Base-by-base conservation (phyloP, 176 grass and related monocot genomes). In the Tuctoria greenei region DNA sequence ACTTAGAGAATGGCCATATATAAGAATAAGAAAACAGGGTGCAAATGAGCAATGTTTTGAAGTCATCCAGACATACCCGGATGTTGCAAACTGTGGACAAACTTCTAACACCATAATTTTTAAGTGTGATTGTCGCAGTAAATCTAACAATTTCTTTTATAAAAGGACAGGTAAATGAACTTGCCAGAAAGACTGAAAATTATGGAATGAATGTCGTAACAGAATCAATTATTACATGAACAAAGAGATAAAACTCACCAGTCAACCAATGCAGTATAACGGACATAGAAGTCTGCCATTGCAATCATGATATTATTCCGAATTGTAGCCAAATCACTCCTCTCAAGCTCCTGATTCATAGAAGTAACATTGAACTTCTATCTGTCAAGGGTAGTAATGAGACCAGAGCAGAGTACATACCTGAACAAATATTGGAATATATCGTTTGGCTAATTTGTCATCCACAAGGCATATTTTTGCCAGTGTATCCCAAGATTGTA, bases 381-480 rank as follows among this genome's bases (percentile, higher is more conserved):
- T 62, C 47, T 68, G 26, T 68, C 67, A 88, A 85, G 57, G 54
- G 40, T 63, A 83, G 18, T 42, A 26, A 69, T 27, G 62, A 68
- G 26, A 63, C 43, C 45, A 81, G 28, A n/a, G 23, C 11, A 71
- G 36, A 61, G 28, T 73, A 51, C 66, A 31, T 70, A 97, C 95
- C 95, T 97, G 91, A 78, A 93, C 91, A 84, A 97, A 97, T 51
- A 97, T 85, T 72, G 95, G 95, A 79, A 97, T 97, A 74, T 97
- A 97, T 38, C 79, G 60, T 63, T 97, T 97, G 47, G 95, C 95
- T 57, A 89, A 13, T 80, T 97, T 97, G 79, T 92, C 91, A 76
- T 97, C 86, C 21, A 87, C 86, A 77, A 97, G 83, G 75, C 95
- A 97, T 70, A 97, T 69, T 87, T 97, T 97, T 61, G 85, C 95